These are phyloP conservation scores for Schizosaccharomyces pombe DNA, from an alignment of 805 yeast genomes.

Conservation along the genomic window ASM294v3 CU329670.1:4626001-4626500, in stretches of 20 bases:
- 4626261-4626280: too few species aligned
- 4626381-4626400: too few species aligned
- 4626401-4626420: constrained; percentile 52
- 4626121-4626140: too few species aligned
- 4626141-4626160: constrained; percentile 49
- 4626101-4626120: too few species aligned
- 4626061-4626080: constrained; percentile 45
- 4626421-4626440: constrained; percentile 23
- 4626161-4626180: constrained; percentile 68
- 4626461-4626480: neutral
- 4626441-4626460: neutral
- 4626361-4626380: too few species aligned
- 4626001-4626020: constrained; percentile 62
- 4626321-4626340: too few species aligned
- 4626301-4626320: too few species aligned
- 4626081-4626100: too few species aligned
- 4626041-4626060: constrained; percentile 26
- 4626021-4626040: constrained; percentile 34
- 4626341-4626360: too few species aligned
- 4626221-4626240: constrained; percentile 54
- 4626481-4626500: neutral
- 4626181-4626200: constrained; percentile 79
- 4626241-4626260: too few species aligned
- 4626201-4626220: constrained; percentile 55
- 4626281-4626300: too few species aligned